Base-by-base conservation (phyloP, 129 eudicot species). In the Tagetes patula region DNA sequence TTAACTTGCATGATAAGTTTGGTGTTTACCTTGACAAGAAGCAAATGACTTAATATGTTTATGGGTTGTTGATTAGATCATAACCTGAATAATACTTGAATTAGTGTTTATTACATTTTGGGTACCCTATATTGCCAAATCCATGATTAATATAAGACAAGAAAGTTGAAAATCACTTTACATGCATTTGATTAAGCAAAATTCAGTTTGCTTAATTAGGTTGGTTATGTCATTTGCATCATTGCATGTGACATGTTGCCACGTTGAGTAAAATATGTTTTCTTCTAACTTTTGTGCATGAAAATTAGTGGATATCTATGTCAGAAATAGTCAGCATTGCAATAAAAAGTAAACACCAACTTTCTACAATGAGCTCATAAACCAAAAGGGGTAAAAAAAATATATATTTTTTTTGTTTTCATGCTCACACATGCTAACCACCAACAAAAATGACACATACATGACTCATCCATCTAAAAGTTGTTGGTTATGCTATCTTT, bases 401-500 rank as follows among this genome's bases (percentile, higher is more conserved):
- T n/a, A n/a, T 20, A 20, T 20, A 58, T 39, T 72, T 8, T 31
- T 41, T 41, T 33, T n/a, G 46, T 60, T 72, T 72, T 72, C 67
- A 32, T 66, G 36, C 56, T 45, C 76, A 38, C 66, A 60, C 48
- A 65, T 70, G 42, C 58, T 40, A 70, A 70, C 77, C 70, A 77
- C 49, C 72, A 62, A 12, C 6, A 61, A 73, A 1, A 7, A 80
- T 82, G 79, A 79, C 61, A 20, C n/a, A 56, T 7, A 56, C 33
- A 75, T 79, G 81, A 75, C 78, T 78, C 81, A 56, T 71, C 61
- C 74, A 83, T 41, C 71, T 56, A 38, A 75, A 75, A 79, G 58
- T 65, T 31, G 59, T 32, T 43, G 46, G 41, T 34, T 62, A 63
- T 52, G 31, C 5, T 27, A 13, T 37, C 60, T 48, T 71, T 38